Conservation (phyloP, 2,329 filamentous ascomycete species). For the Acrocalymma vagum region DNA sequence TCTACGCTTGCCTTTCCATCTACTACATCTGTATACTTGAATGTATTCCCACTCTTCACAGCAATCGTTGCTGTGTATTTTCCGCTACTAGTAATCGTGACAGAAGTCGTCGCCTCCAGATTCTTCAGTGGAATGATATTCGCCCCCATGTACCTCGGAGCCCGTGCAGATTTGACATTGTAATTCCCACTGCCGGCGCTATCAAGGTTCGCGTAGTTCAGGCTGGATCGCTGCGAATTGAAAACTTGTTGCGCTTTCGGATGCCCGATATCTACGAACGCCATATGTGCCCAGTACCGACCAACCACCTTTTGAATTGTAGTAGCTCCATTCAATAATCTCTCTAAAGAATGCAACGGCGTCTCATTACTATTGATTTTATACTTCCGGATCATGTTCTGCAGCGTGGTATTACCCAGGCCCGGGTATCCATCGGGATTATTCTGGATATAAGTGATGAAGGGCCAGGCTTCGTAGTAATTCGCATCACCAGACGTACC, state of each 20-base stretch:
- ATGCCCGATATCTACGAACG: constrained; percentile 61
- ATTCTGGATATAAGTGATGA: constrained; percentile 58
- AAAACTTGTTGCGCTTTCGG: constrained; percentile 51
- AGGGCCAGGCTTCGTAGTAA: constrained; percentile 63
- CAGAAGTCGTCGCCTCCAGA: constrained; percentile 36
- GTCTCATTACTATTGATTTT: constrained; percentile 58
- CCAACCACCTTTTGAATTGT: constrained; percentile 53
- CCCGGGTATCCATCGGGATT: constrained; percentile 55
- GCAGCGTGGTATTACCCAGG: constrained; percentile 24
- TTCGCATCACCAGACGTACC: constrained; percentile 53
- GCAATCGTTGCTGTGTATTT: constrained; percentile 41
- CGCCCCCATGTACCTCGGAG: constrained; percentile 60
- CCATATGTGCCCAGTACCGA: constrained; percentile 63
- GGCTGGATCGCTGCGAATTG: constrained; percentile 38
- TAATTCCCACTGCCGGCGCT: constrained; percentile 46
- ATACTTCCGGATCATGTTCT: constrained; percentile 52
- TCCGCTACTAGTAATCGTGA: constrained; percentile 44
- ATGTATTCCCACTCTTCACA: constrained; percentile 41
- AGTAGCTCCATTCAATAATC: constrained; percentile 45
- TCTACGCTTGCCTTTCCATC: no score
- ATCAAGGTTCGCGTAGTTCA: constrained; percentile 57
- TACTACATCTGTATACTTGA: constrained; percentile 51
- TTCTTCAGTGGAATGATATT: constrained; percentile 58
- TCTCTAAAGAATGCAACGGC: constrained; percentile 56
- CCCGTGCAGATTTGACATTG: constrained; percentile 53